A percentile compares a stretch with the other conserved stretches of the same genome.
Evolutionary conservation across 2,329 filamentous ascomycete species (phyloP).

Genomic region (Botrytis sinoallii): DNA sequence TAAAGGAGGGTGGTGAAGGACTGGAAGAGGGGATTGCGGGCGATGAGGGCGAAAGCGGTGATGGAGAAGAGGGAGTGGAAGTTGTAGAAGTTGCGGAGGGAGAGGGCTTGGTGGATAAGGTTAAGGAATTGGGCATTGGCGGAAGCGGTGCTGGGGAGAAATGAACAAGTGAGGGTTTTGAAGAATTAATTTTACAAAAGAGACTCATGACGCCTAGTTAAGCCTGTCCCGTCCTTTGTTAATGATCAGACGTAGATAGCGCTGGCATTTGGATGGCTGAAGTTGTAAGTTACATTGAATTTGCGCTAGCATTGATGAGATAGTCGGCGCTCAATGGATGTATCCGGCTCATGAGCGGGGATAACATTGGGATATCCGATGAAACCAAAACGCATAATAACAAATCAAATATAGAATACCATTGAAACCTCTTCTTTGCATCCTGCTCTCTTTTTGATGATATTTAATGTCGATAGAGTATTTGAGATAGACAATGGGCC

Average conservation of each 20-base stretch:
- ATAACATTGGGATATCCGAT: background rate
- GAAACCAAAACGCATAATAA: background rate
- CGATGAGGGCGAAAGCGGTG: constrained; percentile 25
- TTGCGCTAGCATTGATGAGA: background rate
- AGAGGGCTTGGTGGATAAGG: background rate
- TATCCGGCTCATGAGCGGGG: background rate
- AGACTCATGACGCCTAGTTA: background rate
- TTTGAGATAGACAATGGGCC: background rate
- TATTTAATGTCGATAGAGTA: background rate
- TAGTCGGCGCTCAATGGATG: background rate
- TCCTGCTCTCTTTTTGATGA: background rate
- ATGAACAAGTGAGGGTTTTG: background rate
- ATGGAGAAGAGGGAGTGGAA: constrained; percentile 24
- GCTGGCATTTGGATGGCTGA: background rate
- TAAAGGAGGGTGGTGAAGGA: constrained; percentile 41
- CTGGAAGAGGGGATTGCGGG: constrained; percentile 38
- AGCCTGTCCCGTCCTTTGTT: background rate
- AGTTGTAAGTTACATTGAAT: background rate
- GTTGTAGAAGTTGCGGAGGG: constrained; percentile 11
- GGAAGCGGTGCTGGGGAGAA: background rate
- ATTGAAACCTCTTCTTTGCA: background rate
- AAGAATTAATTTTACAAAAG: background rate
- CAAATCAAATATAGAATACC: background rate
- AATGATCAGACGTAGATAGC: too few species aligned
- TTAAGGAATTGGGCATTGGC: background rate